These are phyloP conservation scores for Hypoxylon sp. DNA, from an alignment of 2,329 filamentous ascomycete genomes.

Conservation along the genomic window DNA sequence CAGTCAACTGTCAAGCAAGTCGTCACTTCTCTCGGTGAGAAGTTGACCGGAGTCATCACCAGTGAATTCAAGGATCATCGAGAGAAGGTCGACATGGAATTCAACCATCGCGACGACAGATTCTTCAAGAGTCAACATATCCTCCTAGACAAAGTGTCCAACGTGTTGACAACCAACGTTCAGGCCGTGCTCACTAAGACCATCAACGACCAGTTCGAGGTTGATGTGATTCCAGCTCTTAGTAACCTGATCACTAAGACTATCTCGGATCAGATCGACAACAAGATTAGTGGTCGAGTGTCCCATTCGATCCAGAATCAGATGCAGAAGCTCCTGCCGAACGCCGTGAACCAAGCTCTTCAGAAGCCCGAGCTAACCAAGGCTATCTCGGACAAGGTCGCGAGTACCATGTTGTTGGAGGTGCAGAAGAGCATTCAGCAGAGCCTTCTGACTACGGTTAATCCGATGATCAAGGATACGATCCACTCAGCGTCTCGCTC, in stretches of 20 bases:
- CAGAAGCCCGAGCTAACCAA: slow-evolving; percentile 78
- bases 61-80: slow-evolving; percentile 66
- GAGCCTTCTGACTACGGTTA: slow-evolving; percentile 68
- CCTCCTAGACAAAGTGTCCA: slow-evolving; percentile 65
- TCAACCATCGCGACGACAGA: slow-evolving; percentile 57
- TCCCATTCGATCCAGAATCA: slow-evolving; percentile 75
- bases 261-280: slow-evolving; percentile 75
- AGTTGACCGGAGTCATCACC: slow-evolving; percentile 56
- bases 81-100: slow-evolving; percentile 71
- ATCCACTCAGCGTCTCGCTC: slow-evolving; percentile 72
- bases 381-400: slow-evolving; percentile 74
- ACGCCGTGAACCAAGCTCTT: slow-evolving; percentile 70
- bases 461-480: slow-evolving; percentile 70
- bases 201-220: slow-evolving; percentile 77
- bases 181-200: slow-evolving; percentile 79
- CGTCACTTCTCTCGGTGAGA: slow-evolving; percentile 59
- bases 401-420: slow-evolving; percentile 69
- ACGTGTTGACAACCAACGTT: slow-evolving; percentile 68
- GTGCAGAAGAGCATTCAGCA: slow-evolving; percentile 74
- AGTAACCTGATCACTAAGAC: slow-evolving; percentile 71
- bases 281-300: slow-evolving; percentile 71
- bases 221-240: slow-evolving; percentile 77
- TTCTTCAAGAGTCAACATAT: slow-evolving; percentile 63
- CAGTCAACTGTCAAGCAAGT: slow-evolving; percentile 63
- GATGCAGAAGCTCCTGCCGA: slow-evolving; percentile 73